A percentile compares a stretch with the other conserved stretches of the same genome.
Conservation (phyloP, 2,329 filamentous ascomycete genomes). For the Pseudogymnoascus destructans region DNA sequence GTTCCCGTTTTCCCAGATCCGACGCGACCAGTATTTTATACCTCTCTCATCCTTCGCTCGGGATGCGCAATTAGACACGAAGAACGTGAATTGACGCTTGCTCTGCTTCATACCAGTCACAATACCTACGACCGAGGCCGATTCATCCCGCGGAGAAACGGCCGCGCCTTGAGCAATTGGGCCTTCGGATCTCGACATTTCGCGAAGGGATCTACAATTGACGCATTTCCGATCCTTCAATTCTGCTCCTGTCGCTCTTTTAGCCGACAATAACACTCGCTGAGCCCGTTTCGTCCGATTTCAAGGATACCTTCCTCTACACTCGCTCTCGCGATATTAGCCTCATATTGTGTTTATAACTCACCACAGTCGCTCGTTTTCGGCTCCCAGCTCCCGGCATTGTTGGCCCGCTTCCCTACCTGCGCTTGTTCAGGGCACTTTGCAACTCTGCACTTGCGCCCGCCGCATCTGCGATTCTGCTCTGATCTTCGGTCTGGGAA, state of each 20-base stretch:
- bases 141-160: not conserved
- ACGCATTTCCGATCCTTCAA: not conserved
- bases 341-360: not conserved
- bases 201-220: not conserved
- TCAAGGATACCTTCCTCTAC: not conserved
- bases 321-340: not conserved
- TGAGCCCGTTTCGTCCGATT: not conserved
- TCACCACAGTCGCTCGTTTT: not conserved
- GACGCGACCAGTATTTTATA: not conserved
- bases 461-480: not conserved
- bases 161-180: not conserved
- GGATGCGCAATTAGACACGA: not conserved
- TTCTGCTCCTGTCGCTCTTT: slow-evolving; percentile 4
- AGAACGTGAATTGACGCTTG: not conserved
- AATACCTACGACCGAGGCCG: not conserved
- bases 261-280: not conserved
- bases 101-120: not conserved
- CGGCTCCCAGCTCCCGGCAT: not conserved
- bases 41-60: not conserved
- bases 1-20: not conserved
- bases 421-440: not conserved
- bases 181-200: not conserved
- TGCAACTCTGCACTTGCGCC: not conserved
- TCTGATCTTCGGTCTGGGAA: not conserved
- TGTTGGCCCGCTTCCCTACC: not conserved